phyloP scores from a whole-genome alignment of 2,329 filamentous ascomycete genomes.

The Mycosphaerella sp. region DNA sequence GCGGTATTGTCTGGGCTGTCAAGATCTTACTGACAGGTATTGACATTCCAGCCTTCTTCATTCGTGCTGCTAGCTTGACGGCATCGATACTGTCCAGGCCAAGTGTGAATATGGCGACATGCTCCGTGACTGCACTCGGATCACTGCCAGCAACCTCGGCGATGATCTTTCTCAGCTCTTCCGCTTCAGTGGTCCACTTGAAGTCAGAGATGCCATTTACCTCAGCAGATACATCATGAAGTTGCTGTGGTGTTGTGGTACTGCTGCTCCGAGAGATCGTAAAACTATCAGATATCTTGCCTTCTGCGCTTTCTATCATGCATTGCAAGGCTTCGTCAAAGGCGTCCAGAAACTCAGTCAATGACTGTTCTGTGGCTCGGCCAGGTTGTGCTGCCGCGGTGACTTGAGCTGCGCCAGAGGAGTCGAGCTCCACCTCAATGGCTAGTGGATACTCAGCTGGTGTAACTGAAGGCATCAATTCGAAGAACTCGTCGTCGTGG shows the following conservation, averaged over 20 bases:
- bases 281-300: conserved; percentile 12
- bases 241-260: conserved; percentile 1
- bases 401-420: conserved; percentile 46
- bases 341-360: conserved; percentile 25
- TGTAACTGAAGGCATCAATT: conserved; percentile 42
- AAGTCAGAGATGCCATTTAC: conserved; percentile 39
- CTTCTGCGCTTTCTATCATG: conserved; percentile 8
- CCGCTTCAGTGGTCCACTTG: conserved; percentile 53
- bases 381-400: conserved; percentile 54
- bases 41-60: conserved; percentile 55
- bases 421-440: conserved; percentile 59
- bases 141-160: conserved; percentile 54
- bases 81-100: conserved; percentile 89
- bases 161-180: conserved; percentile 54
- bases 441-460: conserved; percentile 68
- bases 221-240: conserved; percentile 5
- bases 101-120: conserved; percentile 67
- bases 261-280: conserved; percentile 1
- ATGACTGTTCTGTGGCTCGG: conserved; percentile 27
- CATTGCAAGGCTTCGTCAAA: conserved; percentile 13
- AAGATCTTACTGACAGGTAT: conserved; percentile 73
- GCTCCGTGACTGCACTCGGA: conserved; percentile 47
- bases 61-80: conserved; percentile 70
- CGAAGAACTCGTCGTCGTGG: conserved; percentile 43
- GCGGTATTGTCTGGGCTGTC: conserved; percentile 60